Conservation (phyloP, 352 stramenopile genomes). For the Pythium aquatile region DNA sequence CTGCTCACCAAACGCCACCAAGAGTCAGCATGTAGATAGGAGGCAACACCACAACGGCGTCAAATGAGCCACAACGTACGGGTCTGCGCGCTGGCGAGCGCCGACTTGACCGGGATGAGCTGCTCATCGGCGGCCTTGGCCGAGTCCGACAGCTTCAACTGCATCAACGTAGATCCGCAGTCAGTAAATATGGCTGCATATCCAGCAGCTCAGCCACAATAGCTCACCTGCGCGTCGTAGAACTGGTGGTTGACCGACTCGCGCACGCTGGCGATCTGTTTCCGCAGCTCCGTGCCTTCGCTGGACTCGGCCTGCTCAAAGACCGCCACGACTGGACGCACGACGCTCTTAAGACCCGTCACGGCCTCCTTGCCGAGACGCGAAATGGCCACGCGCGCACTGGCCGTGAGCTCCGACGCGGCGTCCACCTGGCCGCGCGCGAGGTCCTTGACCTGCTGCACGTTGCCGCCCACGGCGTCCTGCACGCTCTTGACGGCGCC, state of each 20-base stretch:
- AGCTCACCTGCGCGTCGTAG: slow-evolving; percentile 44
- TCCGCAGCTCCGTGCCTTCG: slow-evolving; percentile 68
- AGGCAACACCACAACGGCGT: neutral
- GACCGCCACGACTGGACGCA: slow-evolving; percentile 53
- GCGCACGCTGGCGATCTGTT: slow-evolving; percentile 45
- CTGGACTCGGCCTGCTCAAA: slow-evolving; percentile 62
- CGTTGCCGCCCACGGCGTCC: slow-evolving; percentile 32
- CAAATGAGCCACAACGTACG: slow-evolving; percentile 33
- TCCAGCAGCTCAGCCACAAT: neutral
- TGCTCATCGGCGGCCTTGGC: slow-evolving; percentile 58
- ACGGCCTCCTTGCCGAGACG: slow-evolving; percentile 40
- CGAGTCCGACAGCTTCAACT: slow-evolving; percentile 50
- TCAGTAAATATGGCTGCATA: neutral
- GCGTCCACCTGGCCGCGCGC: slow-evolving; percentile 43
- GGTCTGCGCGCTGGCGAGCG: slow-evolving; percentile 40
- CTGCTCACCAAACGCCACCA: slow-evolving; percentile 26
- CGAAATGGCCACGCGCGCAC: slow-evolving; percentile 46
- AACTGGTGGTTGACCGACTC: slow-evolving; percentile 61
- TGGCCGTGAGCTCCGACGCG: slow-evolving; percentile 62
- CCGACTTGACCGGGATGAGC: slow-evolving; percentile 56
- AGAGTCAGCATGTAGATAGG: neutral
- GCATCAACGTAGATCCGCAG: neutral
- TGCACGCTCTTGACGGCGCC: slow-evolving; percentile 48
- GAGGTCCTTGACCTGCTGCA: slow-evolving; percentile 48
- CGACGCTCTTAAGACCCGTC: slow-evolving; percentile 35